Conservation (phyloP, 257 asterid species). For the Jaltomata sinuosa region DNA sequence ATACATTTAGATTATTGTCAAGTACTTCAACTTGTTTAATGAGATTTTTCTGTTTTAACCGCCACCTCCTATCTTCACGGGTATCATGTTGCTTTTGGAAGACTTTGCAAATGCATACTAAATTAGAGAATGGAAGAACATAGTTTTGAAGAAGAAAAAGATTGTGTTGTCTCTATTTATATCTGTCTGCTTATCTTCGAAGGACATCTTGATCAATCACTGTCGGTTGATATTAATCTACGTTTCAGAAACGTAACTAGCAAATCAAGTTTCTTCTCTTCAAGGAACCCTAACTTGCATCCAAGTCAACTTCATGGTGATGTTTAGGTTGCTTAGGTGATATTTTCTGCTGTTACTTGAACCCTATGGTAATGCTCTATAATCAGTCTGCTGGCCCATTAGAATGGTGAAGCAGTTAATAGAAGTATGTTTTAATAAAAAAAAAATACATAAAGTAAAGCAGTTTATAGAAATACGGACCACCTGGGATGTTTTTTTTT, state of each 20-base stretch:
- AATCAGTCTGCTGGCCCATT: not conserved
- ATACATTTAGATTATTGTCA: not conserved
- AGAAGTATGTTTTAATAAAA: not conserved
- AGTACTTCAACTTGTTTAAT: not conserved
- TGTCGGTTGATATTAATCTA: not conserved
- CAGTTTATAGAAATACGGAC: not conserved
- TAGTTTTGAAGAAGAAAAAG: not conserved
- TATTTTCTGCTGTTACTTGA: not conserved
- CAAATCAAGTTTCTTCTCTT: not conserved
- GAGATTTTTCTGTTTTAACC: not conserved
- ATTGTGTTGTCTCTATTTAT: not conserved
- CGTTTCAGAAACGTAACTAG: not conserved
- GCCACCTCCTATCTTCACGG: not conserved
- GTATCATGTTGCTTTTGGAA: not conserved
- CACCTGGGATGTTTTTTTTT: not conserved
- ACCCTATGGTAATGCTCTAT: not conserved
- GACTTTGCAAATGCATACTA: not conserved
- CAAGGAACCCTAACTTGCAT: not conserved
- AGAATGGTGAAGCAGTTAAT: not conserved
- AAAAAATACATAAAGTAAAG: not conserved
- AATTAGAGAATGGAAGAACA: not conserved
- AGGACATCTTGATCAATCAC: not conserved
- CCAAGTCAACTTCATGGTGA: not conserved
- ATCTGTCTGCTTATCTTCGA: not conserved
- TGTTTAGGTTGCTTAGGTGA: not conserved